Conservation (phyloP, 2,329 filamentous ascomycete species). For the Fusarium virguliforme region DNA sequence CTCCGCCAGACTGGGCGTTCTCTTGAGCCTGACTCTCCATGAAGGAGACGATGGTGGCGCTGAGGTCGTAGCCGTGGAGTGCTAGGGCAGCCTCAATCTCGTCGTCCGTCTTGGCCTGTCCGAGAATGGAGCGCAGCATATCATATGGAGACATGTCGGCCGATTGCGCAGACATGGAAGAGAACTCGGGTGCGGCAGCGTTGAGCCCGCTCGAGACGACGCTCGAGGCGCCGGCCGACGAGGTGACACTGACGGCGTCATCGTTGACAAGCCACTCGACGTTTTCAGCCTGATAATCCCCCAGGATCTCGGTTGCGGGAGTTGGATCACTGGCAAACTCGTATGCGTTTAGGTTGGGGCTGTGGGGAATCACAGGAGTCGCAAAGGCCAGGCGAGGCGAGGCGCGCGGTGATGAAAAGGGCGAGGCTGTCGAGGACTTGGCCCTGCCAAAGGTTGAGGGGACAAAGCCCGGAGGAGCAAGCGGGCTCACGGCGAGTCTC, state of each 20-base stretch:
- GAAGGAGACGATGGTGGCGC: slow-evolving; percentile 89
- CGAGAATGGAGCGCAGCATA: slow-evolving; percentile 94
- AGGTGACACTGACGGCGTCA: slow-evolving; percentile 84
- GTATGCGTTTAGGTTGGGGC: slow-evolving; percentile 93
- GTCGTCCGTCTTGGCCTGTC: slow-evolving; percentile 90
- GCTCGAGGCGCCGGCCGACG: slow-evolving; percentile 72
- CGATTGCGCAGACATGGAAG: slow-evolving; percentile 72
- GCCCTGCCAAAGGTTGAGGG: slow-evolving; percentile 82
- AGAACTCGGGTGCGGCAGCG: slow-evolving; percentile 85
- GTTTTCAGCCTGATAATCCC: slow-evolving; percentile 92
- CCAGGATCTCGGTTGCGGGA: slow-evolving; percentile 87
- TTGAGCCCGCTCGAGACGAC: slow-evolving; percentile 77
- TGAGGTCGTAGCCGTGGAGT: slow-evolving; percentile 91
- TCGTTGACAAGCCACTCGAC: slow-evolving; percentile 98
- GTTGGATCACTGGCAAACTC: slow-evolving; percentile 89
- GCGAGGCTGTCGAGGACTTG: slow-evolving; percentile 86
- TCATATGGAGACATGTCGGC: slow-evolving; percentile 98
- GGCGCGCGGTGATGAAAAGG: slow-evolving; percentile 93
- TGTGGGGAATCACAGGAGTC: slow-evolving; percentile 92
- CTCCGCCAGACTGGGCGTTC: slow-evolving; percentile 49
- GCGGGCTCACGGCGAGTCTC: slow-evolving; percentile 84
- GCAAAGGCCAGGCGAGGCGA: slow-evolving; percentile 93
- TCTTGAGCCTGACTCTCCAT: slow-evolving; percentile 79
- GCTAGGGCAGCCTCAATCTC: slow-evolving; percentile 95
- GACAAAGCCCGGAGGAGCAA: slow-evolving; percentile 86